Evolutionary conservation across 2,329 filamentous ascomycete genomes (phyloP).

Genomic region (Emergomyces orientalis): DNA sequence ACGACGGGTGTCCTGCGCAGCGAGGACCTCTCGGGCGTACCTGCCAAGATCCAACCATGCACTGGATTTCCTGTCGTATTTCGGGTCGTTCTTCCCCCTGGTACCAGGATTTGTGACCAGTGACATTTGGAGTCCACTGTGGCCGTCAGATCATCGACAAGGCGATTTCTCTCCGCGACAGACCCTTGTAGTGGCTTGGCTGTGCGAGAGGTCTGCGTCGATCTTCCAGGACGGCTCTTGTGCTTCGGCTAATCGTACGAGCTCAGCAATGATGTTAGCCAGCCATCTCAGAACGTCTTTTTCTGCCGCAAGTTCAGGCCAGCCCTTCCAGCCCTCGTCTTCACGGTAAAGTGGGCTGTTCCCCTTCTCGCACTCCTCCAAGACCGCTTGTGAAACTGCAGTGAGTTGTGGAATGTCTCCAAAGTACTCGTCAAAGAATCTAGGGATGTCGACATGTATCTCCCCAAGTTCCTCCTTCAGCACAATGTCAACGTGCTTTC

Average conservation of each 20-base stretch:
- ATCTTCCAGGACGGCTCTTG: neutral
- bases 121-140: conserved; percentile 22
- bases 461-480: conserved; percentile 16
- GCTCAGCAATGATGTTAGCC: neutral
- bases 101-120: conserved; percentile 38
- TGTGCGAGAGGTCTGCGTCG: neutral
- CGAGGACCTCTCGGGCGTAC: conserved; percentile 40
- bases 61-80: conserved; percentile 30
- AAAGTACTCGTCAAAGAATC: conserved; percentile 19
- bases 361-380: neutral
- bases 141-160: conserved; percentile 9
- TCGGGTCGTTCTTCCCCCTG: conserved; percentile 39
- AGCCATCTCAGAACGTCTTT: neutral
- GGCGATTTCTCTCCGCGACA: neutral
- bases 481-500: conserved; percentile 13
- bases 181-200: neutral
- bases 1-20: conserved; percentile 33
- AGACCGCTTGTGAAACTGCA: neutral
- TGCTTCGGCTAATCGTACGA: neutral
- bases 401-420: conserved; percentile 16
- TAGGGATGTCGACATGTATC: conserved; percentile 15
- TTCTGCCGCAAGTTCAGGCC: neutral
- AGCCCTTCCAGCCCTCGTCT: neutral
- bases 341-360: neutral
- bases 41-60: conserved; percentile 36